A percentile compares a stretch with the other conserved stretches of the same genome.
These are phyloP conservation scores for Skeletonema marinoi DNA, from an alignment of 108 stramenopile genomes.

Conservation along the genomic window DNA sequence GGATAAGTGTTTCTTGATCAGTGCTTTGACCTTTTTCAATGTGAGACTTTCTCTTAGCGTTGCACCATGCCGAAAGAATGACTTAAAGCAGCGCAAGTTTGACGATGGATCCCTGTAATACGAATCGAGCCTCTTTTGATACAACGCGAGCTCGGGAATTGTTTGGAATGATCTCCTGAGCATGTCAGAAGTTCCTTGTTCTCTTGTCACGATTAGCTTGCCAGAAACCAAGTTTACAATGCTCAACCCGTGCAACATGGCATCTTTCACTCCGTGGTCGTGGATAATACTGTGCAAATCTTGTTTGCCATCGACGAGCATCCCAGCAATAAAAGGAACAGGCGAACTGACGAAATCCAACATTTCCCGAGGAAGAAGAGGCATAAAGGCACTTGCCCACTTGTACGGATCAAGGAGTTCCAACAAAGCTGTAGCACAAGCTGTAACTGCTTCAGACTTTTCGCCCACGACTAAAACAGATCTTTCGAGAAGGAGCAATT, in stretches of 20 bases:
- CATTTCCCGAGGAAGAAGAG: constrained; percentile 50
- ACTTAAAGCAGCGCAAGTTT: constrained; percentile 37
- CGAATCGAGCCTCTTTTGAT: constrained; percentile 36
- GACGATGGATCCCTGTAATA: constrained; percentile 37
- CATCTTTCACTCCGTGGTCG: constrained; percentile 46
- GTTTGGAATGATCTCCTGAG: constrained; percentile 41
- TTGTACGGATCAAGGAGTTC: constrained; percentile 50
- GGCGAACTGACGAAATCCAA: constrained; percentile 59
- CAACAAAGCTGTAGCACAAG: constrained; percentile 40
- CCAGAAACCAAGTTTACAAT: constrained; percentile 48
- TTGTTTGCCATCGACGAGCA: constrained; percentile 39
- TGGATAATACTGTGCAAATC: constrained; percentile 31
- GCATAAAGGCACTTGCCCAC: constrained; percentile 61
- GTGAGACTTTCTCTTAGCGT: constrained; percentile 47
- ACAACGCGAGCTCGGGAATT: constrained; percentile 41
- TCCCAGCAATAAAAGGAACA: constrained; percentile 56
- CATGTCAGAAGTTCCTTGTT: constrained; percentile 49
- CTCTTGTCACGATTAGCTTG: constrained; percentile 46
- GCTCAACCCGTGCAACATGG: constrained; percentile 47
- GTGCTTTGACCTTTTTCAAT: constrained; percentile 35
- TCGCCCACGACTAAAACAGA: constrained; percentile 48
- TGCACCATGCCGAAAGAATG: constrained; percentile 36
- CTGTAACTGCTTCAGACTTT: constrained; percentile 46
- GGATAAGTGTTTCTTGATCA: constrained; percentile 37
- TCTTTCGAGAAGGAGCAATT: constrained; percentile 50